phyloP scores from a whole-genome alignment of 768 basidiomycete genomes.

The Xerocomus spinulosus region DNA sequence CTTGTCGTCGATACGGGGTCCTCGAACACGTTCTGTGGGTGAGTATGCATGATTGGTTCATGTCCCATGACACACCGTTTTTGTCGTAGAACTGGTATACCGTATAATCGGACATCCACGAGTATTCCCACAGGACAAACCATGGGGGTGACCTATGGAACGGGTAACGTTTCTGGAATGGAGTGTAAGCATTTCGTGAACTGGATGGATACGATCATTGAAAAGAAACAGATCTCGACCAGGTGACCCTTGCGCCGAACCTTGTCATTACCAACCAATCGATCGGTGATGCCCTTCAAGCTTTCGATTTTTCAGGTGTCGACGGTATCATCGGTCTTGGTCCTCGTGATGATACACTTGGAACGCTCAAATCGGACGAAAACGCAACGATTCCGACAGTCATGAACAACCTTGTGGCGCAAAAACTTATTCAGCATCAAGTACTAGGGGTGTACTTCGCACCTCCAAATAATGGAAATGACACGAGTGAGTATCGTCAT shows the following conservation, averaged over 20 bases:
- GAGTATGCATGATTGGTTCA: background rate
- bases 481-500: too few species aligned
- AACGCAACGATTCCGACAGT: background rate
- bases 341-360: background rate
- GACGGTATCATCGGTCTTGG: background rate
- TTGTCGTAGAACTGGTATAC: background rate
- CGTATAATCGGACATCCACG: background rate
- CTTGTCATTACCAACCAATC: background rate
- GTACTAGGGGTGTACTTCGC: background rate
- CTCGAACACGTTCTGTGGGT: slow-evolving; percentile 28
- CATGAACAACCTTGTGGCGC: background rate
- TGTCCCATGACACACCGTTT: background rate
- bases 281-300: background rate
- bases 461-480: too few species aligned
- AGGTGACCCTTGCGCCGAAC: background rate
- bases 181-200: background rate
- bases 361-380: background rate
- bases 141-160: background rate
- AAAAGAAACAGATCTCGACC: background rate
- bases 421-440: background rate
- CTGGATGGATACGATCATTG: background rate
- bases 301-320: background rate
- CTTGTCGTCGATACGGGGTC: slow-evolving; percentile 31
- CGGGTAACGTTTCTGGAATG: background rate
- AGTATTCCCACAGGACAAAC: background rate